Percentiles rank a stretch among this genome's conserved stretches.
Evolutionary conservation across 495 filamentous ascomycete species (phyloP).

Genomic region (Pyrenula massariospora): DNA sequence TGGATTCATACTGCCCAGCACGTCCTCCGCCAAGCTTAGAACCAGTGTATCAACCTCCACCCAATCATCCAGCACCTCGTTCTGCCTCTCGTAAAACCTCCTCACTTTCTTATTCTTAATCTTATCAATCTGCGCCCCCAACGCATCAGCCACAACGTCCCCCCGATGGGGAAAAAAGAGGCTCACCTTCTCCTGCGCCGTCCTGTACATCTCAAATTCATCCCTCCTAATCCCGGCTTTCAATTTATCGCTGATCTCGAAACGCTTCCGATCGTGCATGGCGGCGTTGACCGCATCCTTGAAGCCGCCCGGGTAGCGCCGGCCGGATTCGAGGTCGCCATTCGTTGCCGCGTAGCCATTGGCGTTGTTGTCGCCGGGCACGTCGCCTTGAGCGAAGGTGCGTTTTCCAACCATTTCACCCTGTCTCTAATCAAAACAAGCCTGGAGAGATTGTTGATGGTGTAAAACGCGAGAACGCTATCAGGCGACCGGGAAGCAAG

Average conservation of each 20-base stretch:
- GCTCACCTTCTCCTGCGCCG: background rate
- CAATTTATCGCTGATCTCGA: background rate
- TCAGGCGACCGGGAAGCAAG: too few species aligned
- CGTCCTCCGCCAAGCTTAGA: slow-evolving; percentile 34
- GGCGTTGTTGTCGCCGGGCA: background rate
- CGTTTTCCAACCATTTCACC: background rate
- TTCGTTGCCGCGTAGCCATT: background rate
- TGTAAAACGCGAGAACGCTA: too few species aligned
- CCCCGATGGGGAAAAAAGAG: background rate
- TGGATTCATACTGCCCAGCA: slow-evolving; percentile 39
- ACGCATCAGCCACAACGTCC: background rate
- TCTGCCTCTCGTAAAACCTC: slow-evolving; percentile 35
- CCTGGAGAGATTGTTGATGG: too few species aligned
- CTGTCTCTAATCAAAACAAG: too few species aligned
- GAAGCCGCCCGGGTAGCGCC: background rate
- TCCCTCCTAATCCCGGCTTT: background rate
- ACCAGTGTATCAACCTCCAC: slow-evolving; percentile 39
- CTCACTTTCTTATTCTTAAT: slow-evolving; percentile 36
- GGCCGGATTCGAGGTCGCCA: background rate
- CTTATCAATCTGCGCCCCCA: slow-evolving; percentile 21
- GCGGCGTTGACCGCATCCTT: background rate
- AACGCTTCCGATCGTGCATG: background rate
- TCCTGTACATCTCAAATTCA: background rate
- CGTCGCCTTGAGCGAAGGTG: background rate
- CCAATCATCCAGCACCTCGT: slow-evolving; percentile 37